A percentile compares a stretch with the other conserved stretches of the same genome.
Conservation (phyloP, 139 green algal species). For the Diplosphaera chodatii region DNA sequence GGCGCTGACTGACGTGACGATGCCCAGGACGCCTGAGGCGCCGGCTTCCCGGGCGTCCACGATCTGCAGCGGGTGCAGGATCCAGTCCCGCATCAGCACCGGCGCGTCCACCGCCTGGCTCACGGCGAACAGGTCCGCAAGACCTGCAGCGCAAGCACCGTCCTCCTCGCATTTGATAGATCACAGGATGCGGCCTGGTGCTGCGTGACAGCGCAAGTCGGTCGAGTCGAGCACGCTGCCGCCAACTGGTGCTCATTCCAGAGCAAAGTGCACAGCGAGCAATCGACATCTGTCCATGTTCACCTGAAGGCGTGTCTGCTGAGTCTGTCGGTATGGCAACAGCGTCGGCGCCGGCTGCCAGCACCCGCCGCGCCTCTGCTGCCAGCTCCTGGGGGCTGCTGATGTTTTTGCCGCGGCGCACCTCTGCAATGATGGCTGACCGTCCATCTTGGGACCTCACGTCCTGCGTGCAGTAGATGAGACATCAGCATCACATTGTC, state of each 20-base stretch:
- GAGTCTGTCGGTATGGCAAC: conserved; percentile 56
- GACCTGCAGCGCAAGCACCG: background rate
- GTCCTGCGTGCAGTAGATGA: conserved; percentile 15
- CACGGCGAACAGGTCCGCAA: conserved; percentile 42
- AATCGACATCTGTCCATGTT: too few relatives aligned
- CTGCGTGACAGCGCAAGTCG: too few relatives aligned
- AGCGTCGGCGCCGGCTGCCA: conserved; percentile 49
- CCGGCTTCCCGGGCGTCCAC: conserved; percentile 70
- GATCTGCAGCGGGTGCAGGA: conserved; percentile 74
- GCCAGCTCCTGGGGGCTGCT: conserved; percentile 26
- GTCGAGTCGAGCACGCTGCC: too few relatives aligned
- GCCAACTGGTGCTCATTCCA: too few relatives aligned
- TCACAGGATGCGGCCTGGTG: too few relatives aligned
- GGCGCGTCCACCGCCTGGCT: conserved; percentile 48
- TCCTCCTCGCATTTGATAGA: background rate
- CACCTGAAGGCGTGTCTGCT: conserved; percentile 43
- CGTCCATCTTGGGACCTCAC: conserved; percentile 6
- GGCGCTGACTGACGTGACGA: conserved; percentile 40
- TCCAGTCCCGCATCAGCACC: conserved; percentile 63
- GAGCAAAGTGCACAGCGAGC: too few relatives aligned
- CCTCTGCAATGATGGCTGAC: conserved; percentile 42
- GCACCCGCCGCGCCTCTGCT: conserved; percentile 5
- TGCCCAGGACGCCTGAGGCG: conserved; percentile 60
- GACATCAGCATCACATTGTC: too few relatives aligned
- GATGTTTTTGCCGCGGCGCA: conserved; percentile 9